Conservation (phyloP, 2,329 filamentous ascomycete genomes). For the Apiospora koreana region DNA sequence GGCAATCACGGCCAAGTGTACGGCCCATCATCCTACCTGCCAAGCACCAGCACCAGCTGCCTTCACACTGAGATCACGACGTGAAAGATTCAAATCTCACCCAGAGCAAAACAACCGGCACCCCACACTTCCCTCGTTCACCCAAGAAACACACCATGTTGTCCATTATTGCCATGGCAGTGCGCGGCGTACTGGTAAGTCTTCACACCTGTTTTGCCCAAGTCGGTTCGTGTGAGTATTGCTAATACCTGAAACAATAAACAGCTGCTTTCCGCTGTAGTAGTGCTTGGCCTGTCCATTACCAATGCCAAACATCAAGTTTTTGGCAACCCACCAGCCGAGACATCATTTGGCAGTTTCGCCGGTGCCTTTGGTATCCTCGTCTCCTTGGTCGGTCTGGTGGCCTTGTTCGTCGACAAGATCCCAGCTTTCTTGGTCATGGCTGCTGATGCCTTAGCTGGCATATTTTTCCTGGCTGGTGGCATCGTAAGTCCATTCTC, state of each 20-base stretch:
- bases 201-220: too few species aligned
- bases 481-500: constrained; percentile 29
- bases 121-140: neutral
- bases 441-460: constrained; percentile 29
- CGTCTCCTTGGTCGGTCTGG: constrained; percentile 28
- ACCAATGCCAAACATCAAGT: constrained; percentile 33
- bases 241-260: constrained; percentile 13
- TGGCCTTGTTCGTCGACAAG: constrained; percentile 29
- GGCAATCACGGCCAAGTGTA: neutral
- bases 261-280: constrained; percentile 32
- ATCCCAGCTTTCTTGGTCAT: constrained; percentile 28
- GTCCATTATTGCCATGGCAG: constrained; percentile 6
- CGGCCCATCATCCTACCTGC: neutral
- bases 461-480: constrained; percentile 33
- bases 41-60: neutral
- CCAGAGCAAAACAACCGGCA: neutral
- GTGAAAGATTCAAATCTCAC: neutral
- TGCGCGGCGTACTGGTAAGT: neutral
- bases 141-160: neutral
- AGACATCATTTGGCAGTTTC: constrained; percentile 35
- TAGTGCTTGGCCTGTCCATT: constrained; percentile 34
- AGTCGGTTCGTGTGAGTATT: neutral
- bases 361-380: constrained; percentile 35
- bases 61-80: neutral
- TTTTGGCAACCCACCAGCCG: constrained; percentile 26